These are phyloP conservation scores for Euphorbia tirucalli DNA, from an alignment of 345 rosid genomes.

Conservation along the genomic window DNA sequence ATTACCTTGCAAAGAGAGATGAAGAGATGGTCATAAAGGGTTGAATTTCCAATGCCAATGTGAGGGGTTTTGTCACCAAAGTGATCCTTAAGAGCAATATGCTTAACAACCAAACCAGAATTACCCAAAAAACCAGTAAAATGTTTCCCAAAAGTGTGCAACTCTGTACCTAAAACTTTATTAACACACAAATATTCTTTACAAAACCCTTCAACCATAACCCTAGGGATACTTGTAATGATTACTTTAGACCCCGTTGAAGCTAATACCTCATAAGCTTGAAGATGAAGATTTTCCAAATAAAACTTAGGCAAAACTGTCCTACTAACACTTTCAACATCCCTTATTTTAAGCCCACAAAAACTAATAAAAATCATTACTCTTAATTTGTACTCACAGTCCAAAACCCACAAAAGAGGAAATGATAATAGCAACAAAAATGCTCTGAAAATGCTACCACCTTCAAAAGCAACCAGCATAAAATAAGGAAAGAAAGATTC, in stretches of 20 bases:
- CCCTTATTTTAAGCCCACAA: slow-evolving; percentile 59
- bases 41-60: slow-evolving; percentile 62
- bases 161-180: slow-evolving; percentile 69
- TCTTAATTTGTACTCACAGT: slow-evolving; percentile 46
- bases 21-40: slow-evolving; percentile 55
- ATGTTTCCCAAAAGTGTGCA: slow-evolving; percentile 41
- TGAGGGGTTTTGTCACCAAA: slow-evolving; percentile 55
- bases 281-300: slow-evolving; percentile 68
- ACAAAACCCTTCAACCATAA: slow-evolving; percentile 74
- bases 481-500: slow-evolving; percentile 77
- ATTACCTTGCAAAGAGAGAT: slow-evolving; percentile 75
- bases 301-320: slow-evolving; percentile 93
- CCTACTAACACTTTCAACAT: slow-evolving; percentile 56
- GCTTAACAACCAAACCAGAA: slow-evolving; percentile 62
- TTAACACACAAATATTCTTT: slow-evolving; percentile 61
- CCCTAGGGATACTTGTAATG: slow-evolving; percentile 72
- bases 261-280: slow-evolving; percentile 50
- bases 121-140: slow-evolving; percentile 67
- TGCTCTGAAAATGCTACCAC: slow-evolving; percentile 76
- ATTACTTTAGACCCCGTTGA: slow-evolving; percentile 44
- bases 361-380: slow-evolving; percentile 70
- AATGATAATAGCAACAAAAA: slow-evolving; percentile 50
- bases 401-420: slow-evolving; percentile 57
- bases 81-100: slow-evolving; percentile 54
- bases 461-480: slow-evolving; percentile 94